Base-by-base conservation (phyloP, 2,329 filamentous ascomycete species). In the Pyrenochaeta sp. region DNA sequence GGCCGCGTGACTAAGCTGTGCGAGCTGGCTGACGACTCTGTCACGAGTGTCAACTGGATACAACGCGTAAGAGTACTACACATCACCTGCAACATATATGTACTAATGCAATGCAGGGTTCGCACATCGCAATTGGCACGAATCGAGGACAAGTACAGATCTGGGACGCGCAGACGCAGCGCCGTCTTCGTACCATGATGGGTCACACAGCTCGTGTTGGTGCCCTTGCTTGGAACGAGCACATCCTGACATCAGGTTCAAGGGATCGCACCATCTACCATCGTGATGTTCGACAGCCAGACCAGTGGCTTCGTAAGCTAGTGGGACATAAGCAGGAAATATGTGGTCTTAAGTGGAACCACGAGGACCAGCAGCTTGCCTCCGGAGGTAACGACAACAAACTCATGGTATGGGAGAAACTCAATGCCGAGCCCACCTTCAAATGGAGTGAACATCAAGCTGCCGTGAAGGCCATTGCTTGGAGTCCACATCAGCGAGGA, bases 341-440 rank as follows among this genome's bases (percentile, higher is more conserved):
- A 12, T 99, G 95, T 74, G 95, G 95, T 8, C 81, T 99, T 50
- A 93, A 93, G 71, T 99, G 95, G 95, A 99, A 99, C 71, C 91
- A 91, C 56, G 93, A 98, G 68, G 94, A 97, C 71, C 91, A 93
- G 5, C 95, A 99, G 76, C 85, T 99, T 27, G 95, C 95, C 12
- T 96, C 92, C 54, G 95, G 95, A 49, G 95, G 95, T 5, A 99
- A 99, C 77, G 95, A 99, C 81, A 99, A 99, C 81, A 98, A 98
- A 76, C 84, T 99, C 45, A 95, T 98, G 86, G 93, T 99, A 25
- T 99, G 95, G 95, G 95, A 99, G 72, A 96, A 96, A 75, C 85
- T 97, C 57, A 92, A 89, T n/a, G 91, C 96, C 68, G 91, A 93
- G 7, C 95, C 95, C 1, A 84, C 96, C 2, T 97, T 91, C 84